Evolutionary conservation across 305 asterid genomes (phyloP), one percentile per base, ranked within the genome.

Genomic region (Andrographis paniculata): DNA sequence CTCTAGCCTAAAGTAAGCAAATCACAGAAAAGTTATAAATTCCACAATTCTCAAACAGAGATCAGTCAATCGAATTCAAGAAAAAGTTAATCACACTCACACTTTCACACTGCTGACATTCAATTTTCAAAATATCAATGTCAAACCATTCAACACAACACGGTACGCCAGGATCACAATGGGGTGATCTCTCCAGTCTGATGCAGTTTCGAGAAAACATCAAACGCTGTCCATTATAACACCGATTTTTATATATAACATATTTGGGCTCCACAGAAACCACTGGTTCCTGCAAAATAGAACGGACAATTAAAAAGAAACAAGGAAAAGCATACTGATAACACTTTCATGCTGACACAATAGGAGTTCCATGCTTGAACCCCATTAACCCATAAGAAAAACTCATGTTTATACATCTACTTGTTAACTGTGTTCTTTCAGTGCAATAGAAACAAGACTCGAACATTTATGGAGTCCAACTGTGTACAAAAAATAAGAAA

Each of bases 61-160:
- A 36, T 40, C 41, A 48, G 58, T 38, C 56, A 44, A 53, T 21
- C 8, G 27, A 16, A 41, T 48, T 59, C 54, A 47, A 46, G 50
- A 38, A 56, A 52, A 44, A 52, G 54, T 49, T 39, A 41, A 55
- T n/a, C n/a, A 50, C 52, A 60, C 95, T 65, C 68, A 81, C 95
- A 71, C 63, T 69, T 72, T 33, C 12, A 9, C 9, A 33, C 0
- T 5, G 38, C 13, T 33, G 38, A 33, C 38, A 33, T n/a, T 33
- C 13, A 33, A 7, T 33, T 5, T 33, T 11, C 1, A 33, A 33
- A 6, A 33, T 33, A 2, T 33, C 13, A 33, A 33, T 6, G 38
- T 9, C n/a, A 6, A n/a, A 5, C 38, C 38, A 33, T 33, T 33
- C 13, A 33, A 33, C n/a, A 10, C 38, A 33, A 33, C 12, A 33